Percentiles rank a stretch among this genome's conserved stretches.
Evolutionary conservation across 495 filamentous ascomycete genomes (phyloP).

Genomic region (Aspergillus egyptiacus): DNA sequence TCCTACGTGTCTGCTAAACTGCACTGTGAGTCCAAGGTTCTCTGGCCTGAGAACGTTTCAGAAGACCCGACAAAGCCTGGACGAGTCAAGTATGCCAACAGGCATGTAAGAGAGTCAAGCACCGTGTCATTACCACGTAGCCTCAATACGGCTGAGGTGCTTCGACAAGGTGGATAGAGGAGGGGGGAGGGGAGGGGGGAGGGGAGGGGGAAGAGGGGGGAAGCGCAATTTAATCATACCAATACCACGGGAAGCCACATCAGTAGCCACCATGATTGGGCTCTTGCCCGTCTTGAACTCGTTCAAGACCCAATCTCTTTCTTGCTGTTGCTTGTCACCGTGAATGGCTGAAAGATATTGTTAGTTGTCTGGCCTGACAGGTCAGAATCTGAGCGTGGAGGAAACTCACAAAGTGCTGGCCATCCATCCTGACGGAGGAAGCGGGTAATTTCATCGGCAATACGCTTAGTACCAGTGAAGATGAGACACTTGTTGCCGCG

Average conservation of each 20-base stretch:
- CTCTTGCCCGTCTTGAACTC: conserved; percentile 97
- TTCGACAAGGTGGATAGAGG: conserved; percentile 27
- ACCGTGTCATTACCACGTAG: conserved; percentile 71
- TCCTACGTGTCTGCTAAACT: conserved; percentile 57
- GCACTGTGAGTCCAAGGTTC: conserved; percentile 81
- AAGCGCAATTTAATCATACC: conserved; percentile 81
- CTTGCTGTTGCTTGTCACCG: conserved; percentile 98
- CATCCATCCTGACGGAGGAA: conserved; percentile 98
- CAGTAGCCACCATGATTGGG: conserved; percentile 87
- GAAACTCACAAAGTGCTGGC: conserved; percentile 86
- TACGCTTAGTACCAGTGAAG: conserved; percentile 97
- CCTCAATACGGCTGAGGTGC: conserved; percentile 46
- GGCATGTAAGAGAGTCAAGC: conserved; percentile 76
- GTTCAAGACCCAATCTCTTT: conserved; percentile 98
- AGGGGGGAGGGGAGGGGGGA: conserved; percentile 32
- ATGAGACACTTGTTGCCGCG: conserved; percentile 89
- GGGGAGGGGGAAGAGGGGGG: conserved; percentile 44
- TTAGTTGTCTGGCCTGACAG: too few species aligned
- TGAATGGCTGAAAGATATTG: conserved; percentile 73
- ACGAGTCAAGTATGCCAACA: conserved; percentile 72
- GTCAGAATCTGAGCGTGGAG: neutral
- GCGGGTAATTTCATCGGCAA: conserved; percentile 96
- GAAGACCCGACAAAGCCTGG: conserved; percentile 73
- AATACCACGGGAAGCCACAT: conserved; percentile 96
- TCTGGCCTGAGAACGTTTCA: conserved; percentile 63